Base-by-base conservation (phyloP, 2,329 filamentous ascomycete species). In the Xylariaceae sp. region DNA sequence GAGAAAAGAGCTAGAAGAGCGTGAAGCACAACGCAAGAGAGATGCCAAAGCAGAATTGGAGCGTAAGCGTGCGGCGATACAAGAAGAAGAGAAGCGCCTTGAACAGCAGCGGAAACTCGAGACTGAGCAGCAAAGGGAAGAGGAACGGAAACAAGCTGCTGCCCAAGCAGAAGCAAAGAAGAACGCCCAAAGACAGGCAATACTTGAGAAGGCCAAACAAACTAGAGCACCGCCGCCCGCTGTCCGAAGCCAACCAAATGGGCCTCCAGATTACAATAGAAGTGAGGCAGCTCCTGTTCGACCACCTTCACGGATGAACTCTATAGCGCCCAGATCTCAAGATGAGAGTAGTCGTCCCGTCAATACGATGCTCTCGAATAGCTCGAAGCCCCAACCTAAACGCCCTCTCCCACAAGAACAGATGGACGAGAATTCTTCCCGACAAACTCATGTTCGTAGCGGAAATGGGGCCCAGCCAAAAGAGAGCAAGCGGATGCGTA, bases 1-100 rank as follows among this genome's bases (percentile, higher is more conserved):
- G 60, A 91, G 90, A 66, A 92, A 86, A 62, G 89, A 95, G 63
- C 85, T 83, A 62, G 90, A 95, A 57, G 88, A 94, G 61, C 81
- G 83, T 38, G 87, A 90, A 53, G 80, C 82, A 12, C 83, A 90
- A 58, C 81, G 84, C 40, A 92, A 88, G 60, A 83, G 84, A 7
- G 87, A 94, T 17, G 83, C 85, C 29, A 95, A 94, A 67, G 79
- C 83, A 14, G 88, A 94, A 57, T 71, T 86, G 25, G 89, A 95
- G 62, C 82, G 86, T 38, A 89, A 90, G 68, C 78, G 86, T 48
- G 79, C 80, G 38, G 80, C 79, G 5, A 65, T 71, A 16, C 82
- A 85, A 55, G 82, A 85, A 49, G 83, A 87, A 55, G 79, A 86
- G 56, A 73, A 72, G 44, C 77, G 70, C 40, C 75, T 79, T 50